Base-by-base conservation (phyloP, 805 yeast species). In the Saccharomycopsis amapae region DNA sequence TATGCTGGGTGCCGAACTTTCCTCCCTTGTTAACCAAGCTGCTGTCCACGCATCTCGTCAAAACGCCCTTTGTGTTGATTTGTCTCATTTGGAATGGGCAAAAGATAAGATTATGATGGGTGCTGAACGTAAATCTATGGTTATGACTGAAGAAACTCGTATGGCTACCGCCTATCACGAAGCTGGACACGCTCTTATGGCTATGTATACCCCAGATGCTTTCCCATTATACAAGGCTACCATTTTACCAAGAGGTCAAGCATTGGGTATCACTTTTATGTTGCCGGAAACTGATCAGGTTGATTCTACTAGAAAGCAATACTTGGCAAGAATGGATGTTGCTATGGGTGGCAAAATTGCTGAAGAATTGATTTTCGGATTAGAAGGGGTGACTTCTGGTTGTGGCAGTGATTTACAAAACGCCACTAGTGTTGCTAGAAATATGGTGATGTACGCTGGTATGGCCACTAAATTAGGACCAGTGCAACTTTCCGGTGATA, bases 301-400 rank as follows among this genome's bases (percentile, higher is more conserved):
- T 51, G 97, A 90, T 60, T 84, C 85, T 65, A 87, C 96, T 26
- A 84, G 77, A 62, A 78, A 73, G 50, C 97, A 93, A 65, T 85
- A 96, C 62, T 72, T 82, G 53, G 96, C 97, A 0, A 72, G 95
- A 53, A 66, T 93, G 54, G 98, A 93, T 63, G 98, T 93, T 41
- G 88, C 96, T 62, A 93, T 93, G 98, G 99, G 98, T 50, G 99
- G 99, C 53, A 89, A 89, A 63, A 80, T 88, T 48, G 98, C 98
- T 25, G 99, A 93, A 69, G 97, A 90, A 61, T 70, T 86, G 72
- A 73, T 85, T 41, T 85, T 86, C 60, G 98, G 98, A 1, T 75
- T 80, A 38, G 96, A 86, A 46, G 85, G 89, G 60, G 95, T 93
- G 10, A 90, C 97, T 2, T 78, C 90, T 57, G 98, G 98, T 5